Evolutionary conservation across 306 rosid species (phyloP), one percentile per base, ranked within the genome.

Genomic region (Vigna radiata): DNA sequence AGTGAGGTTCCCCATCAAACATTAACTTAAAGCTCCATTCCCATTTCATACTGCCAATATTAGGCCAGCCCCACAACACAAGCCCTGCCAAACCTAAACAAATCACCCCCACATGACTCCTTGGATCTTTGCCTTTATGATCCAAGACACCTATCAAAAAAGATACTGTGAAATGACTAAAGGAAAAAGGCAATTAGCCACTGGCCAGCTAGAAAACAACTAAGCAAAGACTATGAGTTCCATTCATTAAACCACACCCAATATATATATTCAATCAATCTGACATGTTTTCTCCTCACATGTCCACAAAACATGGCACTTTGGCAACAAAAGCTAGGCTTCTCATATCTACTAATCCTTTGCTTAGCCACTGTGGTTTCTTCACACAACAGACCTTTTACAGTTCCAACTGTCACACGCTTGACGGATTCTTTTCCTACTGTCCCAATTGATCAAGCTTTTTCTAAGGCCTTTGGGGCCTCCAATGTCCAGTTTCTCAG

Each of bases 201-300:
- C 16, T 43, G 73, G 83, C 91, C 98, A 94, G 98, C 96, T 86
- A 87, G 77, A 76, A 85, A 64, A 91, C 98, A 94, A 85, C 98
- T 88, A 88, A 84, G 94, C 87, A 76, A 77, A 81, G 76, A 79
- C 73, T 65, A 59, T 44, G 83, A 81, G 68, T 58, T 84, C 66
- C 79, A 47, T 77, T 49, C 79, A 47, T 79, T 49, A 62, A 69
- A 65, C 70, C 79, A 81, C 80, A 39, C 77, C 65, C 86, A 71
- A 82, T 90, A 91, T 75, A 91, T 75, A 76, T 53, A 80, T 70
- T 71, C 77, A 78, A 52, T 27, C 27, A 78, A 47, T 27, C 27
- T 48, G 6, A 75, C 61, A 43, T 36, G 68, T 74, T 47, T 43
- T 77, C 81, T 43, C 52, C 75, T 62, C 67, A 68, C 73, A 29